Percentiles rank a stretch among this genome's conserved stretches.
Evolutionary conservation across 2,329 filamentous ascomycete genomes (phyloP).

Genomic region (Fusarium bulbicola): DNA sequence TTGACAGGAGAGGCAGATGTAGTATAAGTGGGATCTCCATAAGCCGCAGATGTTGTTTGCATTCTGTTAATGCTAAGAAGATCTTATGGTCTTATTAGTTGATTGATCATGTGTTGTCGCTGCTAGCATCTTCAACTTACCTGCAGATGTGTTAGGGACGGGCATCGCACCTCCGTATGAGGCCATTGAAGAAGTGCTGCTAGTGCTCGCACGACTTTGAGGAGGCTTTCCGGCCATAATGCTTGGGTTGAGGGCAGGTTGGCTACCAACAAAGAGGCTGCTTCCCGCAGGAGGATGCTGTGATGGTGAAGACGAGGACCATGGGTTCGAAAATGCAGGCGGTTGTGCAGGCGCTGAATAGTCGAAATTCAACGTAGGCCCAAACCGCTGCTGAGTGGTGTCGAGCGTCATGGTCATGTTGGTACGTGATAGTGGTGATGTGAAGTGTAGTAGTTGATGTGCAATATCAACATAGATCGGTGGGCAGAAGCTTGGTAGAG

Average conservation of each 20-base stretch:
- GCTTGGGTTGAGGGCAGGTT: constrained; percentile 63
- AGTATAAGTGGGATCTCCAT: constrained; percentile 75
- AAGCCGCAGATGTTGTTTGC: constrained; percentile 69
- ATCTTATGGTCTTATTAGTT: constrained; percentile 75
- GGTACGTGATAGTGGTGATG: constrained; percentile 38
- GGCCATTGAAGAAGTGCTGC: constrained; percentile 68
- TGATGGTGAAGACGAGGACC: constrained; percentile 67
- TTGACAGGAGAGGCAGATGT: constrained; percentile 73
- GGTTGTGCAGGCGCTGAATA: constrained; percentile 64
- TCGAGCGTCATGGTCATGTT: constrained; percentile 97
- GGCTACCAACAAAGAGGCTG: constrained; percentile 71
- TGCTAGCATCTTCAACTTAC: constrained; percentile 50
- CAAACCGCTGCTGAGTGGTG: constrained; percentile 83
- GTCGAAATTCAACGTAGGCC: constrained; percentile 79
- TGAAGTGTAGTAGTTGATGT: constrained; percentile 24
- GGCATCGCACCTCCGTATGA: constrained; percentile 77
- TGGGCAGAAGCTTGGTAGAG: constrained; percentile 32
- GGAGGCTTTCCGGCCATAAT: constrained; percentile 59
- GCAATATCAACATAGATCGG: constrained; percentile 38
- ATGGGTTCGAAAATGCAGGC: constrained; percentile 90
- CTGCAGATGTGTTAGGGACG: constrained; percentile 77
- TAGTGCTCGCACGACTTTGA: constrained; percentile 63
- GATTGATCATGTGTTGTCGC: constrained; percentile 38
- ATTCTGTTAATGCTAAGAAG: constrained; percentile 74
- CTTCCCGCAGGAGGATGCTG: constrained; percentile 61